Base-by-base conservation (phyloP, 441 rosid species). In the Viola pubescens region DNA sequence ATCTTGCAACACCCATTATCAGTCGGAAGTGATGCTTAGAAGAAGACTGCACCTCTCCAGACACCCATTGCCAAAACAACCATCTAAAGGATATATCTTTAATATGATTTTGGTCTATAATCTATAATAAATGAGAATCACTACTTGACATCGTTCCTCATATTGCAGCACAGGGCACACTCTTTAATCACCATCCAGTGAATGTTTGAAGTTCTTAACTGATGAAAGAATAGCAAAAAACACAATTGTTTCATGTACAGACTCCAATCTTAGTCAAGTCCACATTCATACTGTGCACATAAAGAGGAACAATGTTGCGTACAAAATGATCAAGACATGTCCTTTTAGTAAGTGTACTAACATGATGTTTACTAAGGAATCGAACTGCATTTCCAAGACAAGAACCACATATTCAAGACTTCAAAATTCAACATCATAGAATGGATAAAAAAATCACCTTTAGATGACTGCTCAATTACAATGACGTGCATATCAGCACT, bases 401-500 rank as follows among this genome's bases (percentile, higher is more conserved):
- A 43, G 46, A 26, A 43, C 46, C 10, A 54, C 19, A 14, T 14
- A 16, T 26, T 43, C 3, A 10, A 9, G 4, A 12, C 42, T 42
- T 7, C 62, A 3, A 7, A 37, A 39, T 42, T 14, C 9, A 61
- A 19, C 51, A 26, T 48, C 6, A 66, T 16, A 34, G 6, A 19
- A 38, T 11, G 7, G 19, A 49, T 3, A 4, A 56, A 61, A 57
- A 26, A 9, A 72, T 77, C 46, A 82, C 94, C 76, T 75, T 74
- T 66, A 11, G 89, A 80, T 0, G 78, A 72, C 2, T 79, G 56
- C 1, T 78, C 80, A 26, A 85, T 77, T 2, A 89, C 69, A 37
- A 89, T 59, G 38, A 92, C 94, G 65, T 78, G 89, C 83, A 91
- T 61, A 65, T 84, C 79, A 3, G 86, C 72, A 46, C 72, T 84